Conservation (phyloP, 495 filamentous ascomycete species). For the Neurospora tetrasperma region DNA sequence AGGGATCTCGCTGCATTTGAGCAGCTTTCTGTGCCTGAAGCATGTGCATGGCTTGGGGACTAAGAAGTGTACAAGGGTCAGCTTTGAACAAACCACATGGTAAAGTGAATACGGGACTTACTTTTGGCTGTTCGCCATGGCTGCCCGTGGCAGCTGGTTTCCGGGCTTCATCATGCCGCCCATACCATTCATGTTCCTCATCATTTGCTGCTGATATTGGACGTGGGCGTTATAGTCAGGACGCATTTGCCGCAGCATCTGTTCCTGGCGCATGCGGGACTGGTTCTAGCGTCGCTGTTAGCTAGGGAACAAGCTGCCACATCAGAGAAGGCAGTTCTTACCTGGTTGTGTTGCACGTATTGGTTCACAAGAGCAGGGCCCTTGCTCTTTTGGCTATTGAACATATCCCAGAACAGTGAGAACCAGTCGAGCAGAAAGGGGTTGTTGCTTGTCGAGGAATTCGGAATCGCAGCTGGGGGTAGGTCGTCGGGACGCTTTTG, state of each 20-base stretch:
- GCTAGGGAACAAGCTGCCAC: not conserved
- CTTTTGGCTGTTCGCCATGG: slow-evolving; percentile 70
- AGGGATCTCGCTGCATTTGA: slow-evolving; percentile 77
- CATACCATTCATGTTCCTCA: slow-evolving; percentile 44
- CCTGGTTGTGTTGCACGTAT: slow-evolving; percentile 75
- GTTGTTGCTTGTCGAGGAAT: slow-evolving; percentile 52
- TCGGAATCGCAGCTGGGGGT: slow-evolving; percentile 46
- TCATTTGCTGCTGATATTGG: slow-evolving; percentile 44
- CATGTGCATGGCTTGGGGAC: slow-evolving; percentile 59
- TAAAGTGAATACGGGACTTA: slow-evolving; percentile 28
- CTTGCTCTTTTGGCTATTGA: slow-evolving; percentile 60
- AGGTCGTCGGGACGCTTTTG: slow-evolving; percentile 68
- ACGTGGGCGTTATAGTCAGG: slow-evolving; percentile 29
- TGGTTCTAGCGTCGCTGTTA: slow-evolving; percentile 41
- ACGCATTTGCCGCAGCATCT: not conserved
- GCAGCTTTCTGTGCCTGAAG: slow-evolving; percentile 50
- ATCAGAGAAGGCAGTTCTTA: slow-evolving; percentile 29
- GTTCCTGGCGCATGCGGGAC: slow-evolving; percentile 51
- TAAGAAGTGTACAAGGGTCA: slow-evolving; percentile 32
- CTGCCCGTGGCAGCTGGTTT: slow-evolving; percentile 59
- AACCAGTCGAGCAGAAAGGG: slow-evolving; percentile 94
- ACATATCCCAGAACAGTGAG: slow-evolving; percentile 93
- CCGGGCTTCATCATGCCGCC: slow-evolving; percentile 35
- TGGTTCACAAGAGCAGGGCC: slow-evolving; percentile 45
- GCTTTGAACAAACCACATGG: slow-evolving; percentile 4